These are phyloP conservation scores for Dipodascus albidus DNA, from an alignment of 805 yeast species.

Conservation along the genomic window DNA sequence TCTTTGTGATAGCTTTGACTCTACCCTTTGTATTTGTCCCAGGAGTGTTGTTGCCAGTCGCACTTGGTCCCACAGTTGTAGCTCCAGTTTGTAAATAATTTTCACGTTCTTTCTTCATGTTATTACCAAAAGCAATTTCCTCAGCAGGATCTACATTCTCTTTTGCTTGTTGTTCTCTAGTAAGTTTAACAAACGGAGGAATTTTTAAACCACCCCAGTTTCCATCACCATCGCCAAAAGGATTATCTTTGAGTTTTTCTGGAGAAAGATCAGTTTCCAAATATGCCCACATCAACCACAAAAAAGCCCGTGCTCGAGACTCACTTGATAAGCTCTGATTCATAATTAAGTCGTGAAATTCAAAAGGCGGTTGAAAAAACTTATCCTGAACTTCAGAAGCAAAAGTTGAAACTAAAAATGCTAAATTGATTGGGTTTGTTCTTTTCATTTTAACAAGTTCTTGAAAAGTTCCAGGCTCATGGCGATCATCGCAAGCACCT, in stretches of 20 bases:
- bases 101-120: conserved; percentile 28
- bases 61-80: not conserved
- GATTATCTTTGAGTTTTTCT: conserved; percentile 41
- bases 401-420: conserved; percentile 62
- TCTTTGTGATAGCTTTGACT: conserved; percentile 2
- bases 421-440: conserved; percentile 62
- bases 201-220: conserved; percentile 27
- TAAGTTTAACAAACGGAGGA: conserved; percentile 26
- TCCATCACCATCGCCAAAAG: conserved; percentile 37
- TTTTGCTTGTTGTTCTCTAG: conserved; percentile 20
- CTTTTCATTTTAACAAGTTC: conserved; percentile 30
- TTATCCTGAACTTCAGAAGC: conserved; percentile 39
- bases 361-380: conserved; percentile 28
- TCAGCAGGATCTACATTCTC: conserved; percentile 35
- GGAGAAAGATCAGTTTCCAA: conserved; percentile 57
- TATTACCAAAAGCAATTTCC: conserved; percentile 34
- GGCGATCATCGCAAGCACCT: conserved; percentile 66
- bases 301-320: conserved; percentile 57
- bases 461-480: conserved; percentile 36
- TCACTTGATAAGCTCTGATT: conserved; percentile 47
- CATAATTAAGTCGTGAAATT: conserved; percentile 67
- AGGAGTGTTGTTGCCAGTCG: not conserved
- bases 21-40: not conserved
- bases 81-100: conserved; percentile 22
- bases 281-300: conserved; percentile 78